phyloP scores from a whole-genome alignment of 1,284 basidiomycete genomes.

The Trichosporon sp. region DNA sequence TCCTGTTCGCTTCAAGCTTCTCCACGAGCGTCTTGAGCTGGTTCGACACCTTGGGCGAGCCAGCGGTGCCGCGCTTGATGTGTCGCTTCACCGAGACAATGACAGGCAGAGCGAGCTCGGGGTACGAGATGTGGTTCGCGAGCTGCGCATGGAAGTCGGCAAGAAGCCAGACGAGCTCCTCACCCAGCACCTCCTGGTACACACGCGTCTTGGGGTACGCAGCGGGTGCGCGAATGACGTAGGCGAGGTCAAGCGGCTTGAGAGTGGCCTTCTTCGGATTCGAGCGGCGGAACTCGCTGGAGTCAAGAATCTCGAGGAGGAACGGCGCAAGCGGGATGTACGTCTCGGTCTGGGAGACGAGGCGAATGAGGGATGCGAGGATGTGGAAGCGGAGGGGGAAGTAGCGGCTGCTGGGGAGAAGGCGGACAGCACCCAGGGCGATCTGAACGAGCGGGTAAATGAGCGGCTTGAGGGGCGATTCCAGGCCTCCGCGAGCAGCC shows the following conservation, averaged over 20 bases:
- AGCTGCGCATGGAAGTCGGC: slow-evolving; percentile 68
- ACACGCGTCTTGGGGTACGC: slow-evolving; percentile 84
- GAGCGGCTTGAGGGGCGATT: slow-evolving; percentile 76
- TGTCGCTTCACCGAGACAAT: slow-evolving; percentile 63
- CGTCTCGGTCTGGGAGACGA: slow-evolving; percentile 69
- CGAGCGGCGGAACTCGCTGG: slow-evolving; percentile 63
- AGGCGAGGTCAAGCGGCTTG: slow-evolving; percentile 81
- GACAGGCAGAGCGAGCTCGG: slow-evolving; percentile 84
- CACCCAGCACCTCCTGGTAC: slow-evolving; percentile 74
- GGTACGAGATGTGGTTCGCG: slow-evolving; percentile 76
- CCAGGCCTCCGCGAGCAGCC: slow-evolving; percentile 53
- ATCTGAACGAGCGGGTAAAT: slow-evolving; percentile 96
- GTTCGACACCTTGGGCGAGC: slow-evolving; percentile 50
- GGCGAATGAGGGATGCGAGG: slow-evolving; percentile 63
- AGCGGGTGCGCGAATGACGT: slow-evolving; percentile 77
- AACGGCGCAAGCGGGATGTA: slow-evolving; percentile 85
- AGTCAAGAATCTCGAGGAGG: slow-evolving; percentile 79
- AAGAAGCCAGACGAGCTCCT: slow-evolving; percentile 73
- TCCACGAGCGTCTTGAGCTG: slow-evolving; percentile 70
- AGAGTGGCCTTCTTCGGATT: slow-evolving; percentile 82
- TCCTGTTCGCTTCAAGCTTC: slow-evolving; percentile 73
- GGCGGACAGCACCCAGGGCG: slow-evolving; percentile 82
- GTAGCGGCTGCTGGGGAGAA: slow-evolving; percentile 74
- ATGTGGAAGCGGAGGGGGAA: slow-evolving; percentile 75
- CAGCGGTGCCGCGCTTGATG: slow-evolving; percentile 56